These are phyloP conservation scores for Leccinum huronense DNA, from an alignment of 1,284 basidiomycete species.

Conservation along the genomic window DNA sequence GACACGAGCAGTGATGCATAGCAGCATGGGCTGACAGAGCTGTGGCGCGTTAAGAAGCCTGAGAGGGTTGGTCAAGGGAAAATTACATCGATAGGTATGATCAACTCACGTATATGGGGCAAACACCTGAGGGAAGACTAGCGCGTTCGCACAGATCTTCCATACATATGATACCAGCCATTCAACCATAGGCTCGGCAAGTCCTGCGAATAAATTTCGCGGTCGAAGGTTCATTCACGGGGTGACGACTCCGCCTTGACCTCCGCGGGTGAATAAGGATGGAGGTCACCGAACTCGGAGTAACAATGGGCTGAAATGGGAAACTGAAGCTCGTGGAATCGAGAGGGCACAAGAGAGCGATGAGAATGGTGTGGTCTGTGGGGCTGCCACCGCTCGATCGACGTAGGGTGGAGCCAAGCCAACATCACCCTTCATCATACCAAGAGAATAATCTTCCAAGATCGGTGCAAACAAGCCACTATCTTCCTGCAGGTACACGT, in stretches of 20 bases:
- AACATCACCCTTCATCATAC: conserved; percentile 47
- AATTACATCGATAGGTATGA: conserved; percentile 3
- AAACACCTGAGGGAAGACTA: conserved; percentile 52
- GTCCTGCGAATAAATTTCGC: conserved; percentile 59
- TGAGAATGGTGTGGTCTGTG: conserved; percentile 29
- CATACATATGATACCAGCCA: conserved; percentile 77
- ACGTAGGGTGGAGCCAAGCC: conserved; percentile 67
- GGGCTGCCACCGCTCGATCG: conserved; percentile 61
- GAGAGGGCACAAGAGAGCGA: conserved; percentile 19
- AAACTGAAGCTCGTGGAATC: conserved; percentile 26
- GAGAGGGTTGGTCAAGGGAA: conserved; percentile 19
- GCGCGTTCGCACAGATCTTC: conserved; percentile 71
- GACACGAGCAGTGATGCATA: conserved; percentile 55
- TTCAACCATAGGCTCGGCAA: conserved; percentile 71
- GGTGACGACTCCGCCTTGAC: conserved; percentile 18
- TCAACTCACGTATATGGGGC: conserved; percentile 46
- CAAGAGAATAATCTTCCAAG: conserved; percentile 66
- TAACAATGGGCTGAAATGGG: conserved; percentile 21
- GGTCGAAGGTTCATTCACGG: conserved; percentile 38
- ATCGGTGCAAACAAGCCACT: conserved; percentile 59
- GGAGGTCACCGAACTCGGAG: conserved; percentile 22
- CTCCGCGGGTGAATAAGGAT: conserved; percentile 16
- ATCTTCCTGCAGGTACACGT: conserved; percentile 35
- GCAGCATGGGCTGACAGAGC: conserved; percentile 42
- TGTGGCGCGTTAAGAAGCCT: conserved; percentile 37